Conservation (phyloP, 441 rosid genomes). For the Brassica hybrid region DNA sequence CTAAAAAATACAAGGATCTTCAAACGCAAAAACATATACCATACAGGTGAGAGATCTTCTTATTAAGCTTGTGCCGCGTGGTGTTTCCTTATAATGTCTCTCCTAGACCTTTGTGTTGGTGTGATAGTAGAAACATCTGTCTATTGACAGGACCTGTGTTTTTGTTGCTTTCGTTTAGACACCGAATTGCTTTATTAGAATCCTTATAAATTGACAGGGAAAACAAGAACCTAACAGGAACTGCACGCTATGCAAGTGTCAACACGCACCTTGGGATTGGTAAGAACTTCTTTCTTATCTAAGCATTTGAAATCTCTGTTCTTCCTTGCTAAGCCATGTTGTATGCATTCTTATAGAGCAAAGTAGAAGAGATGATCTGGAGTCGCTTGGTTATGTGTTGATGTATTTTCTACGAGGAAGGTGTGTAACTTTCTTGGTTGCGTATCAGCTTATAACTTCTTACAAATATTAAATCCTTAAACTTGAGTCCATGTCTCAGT, state of each 20-base stretch:
- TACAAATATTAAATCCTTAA: background rate
- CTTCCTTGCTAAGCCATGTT: constrained; percentile 20
- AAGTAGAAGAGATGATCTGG: constrained; percentile 74
- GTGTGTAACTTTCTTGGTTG: constrained; percentile 36
- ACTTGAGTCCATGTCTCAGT: constrained; percentile 42
- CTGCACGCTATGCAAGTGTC: constrained; percentile 72
- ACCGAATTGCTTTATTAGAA: constrained; percentile 15
- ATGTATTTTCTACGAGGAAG: constrained; percentile 69
- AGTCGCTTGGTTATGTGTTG: constrained; percentile 67
- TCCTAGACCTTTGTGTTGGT: too few species aligned
- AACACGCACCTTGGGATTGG: constrained; percentile 74
- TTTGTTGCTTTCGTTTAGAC: background rate
- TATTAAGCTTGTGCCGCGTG: too few species aligned
- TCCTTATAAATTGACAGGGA: constrained; percentile 47
- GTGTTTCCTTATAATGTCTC: too few species aligned
- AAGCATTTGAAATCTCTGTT: constrained; percentile 10
- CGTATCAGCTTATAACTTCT: constrained; percentile 16
- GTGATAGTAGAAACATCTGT: background rate
- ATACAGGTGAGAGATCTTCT: constrained; percentile 46
- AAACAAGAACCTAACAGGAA: constrained; percentile 68
- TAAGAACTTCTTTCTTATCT: constrained; percentile 39
- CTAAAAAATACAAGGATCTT: constrained; percentile 67
- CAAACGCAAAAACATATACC: constrained; percentile 70
- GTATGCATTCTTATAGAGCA: constrained; percentile 49
- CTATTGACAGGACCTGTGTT: background rate